Conservation (phyloP, 1,284 basidiomycete genomes). For the Sporisorium sorghi region DNA sequence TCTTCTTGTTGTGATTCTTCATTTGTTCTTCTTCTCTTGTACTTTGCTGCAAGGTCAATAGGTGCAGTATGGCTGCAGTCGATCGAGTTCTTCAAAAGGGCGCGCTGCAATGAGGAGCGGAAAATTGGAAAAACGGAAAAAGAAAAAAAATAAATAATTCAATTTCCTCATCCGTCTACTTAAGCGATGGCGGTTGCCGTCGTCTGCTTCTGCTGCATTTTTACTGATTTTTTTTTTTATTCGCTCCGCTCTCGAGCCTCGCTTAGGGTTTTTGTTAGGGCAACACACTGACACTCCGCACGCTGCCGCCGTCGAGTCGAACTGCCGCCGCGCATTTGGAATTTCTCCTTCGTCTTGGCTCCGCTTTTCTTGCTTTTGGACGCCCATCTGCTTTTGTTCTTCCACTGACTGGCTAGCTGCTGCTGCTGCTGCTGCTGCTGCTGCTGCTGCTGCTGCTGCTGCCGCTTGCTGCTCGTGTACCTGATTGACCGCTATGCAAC, state of each 20-base stretch:
- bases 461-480: too few species aligned
- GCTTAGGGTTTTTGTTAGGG: background rate
- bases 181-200: background rate
- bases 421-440: background rate
- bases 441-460: background rate
- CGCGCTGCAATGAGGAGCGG: background rate
- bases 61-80: too few species aligned
- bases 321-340: conserved; percentile 5
- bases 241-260: conserved; percentile 3
- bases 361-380: too few species aligned
- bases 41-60: too few species aligned
- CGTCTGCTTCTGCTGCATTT: background rate
- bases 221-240: background rate
- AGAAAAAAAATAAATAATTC: conserved; percentile 2
- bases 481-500: background rate
- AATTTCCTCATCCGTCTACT: conserved; percentile 2
- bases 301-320: background rate
- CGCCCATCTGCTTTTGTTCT: too few species aligned
- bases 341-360: background rate
- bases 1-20: background rate
- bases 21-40: too few species aligned
- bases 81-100: background rate
- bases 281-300: background rate
- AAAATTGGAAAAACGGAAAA: background rate
- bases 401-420: background rate